Evolutionary conservation across 768 basidiomycete species (phyloP), one percentile per base, ranked within the genome.

Genomic region (Mycena leptocephala): DNA sequence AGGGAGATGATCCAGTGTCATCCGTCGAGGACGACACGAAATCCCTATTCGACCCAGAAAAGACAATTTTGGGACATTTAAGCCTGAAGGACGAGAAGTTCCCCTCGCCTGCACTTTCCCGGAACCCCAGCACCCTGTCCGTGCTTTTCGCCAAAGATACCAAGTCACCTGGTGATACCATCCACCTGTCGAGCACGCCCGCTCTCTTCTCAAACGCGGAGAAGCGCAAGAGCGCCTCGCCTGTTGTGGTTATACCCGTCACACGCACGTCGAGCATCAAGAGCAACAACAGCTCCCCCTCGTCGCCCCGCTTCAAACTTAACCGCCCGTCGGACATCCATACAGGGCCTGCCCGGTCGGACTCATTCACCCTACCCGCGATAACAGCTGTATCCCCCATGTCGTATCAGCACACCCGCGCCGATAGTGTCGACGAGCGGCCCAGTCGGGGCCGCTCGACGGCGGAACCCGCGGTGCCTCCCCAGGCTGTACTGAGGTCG

Each of bases 171-270:
- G 61, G 6, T 11, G 66, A 68, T 20, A 78, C 77, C 22, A 72
- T 78, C 77, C 58, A 78, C 14, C 11, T 78, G 32, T 78, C 77
- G 61, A 75, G 77, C 55, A 68, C 73, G 2, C 70, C 77, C 5
- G 65, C 30, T 2, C 32, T 63, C 33, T 72, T 68, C 69, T 58
- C 58, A 18, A 41, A 28, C 30, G 46, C 51, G n/a, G 26, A 18
- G 48, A 69, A 68, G 46, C 22, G 30, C 18, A 9, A 33, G 10
- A 33, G 46, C 20, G n/a, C 30, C 18, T 33, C 70, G 46, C 74
- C 69, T 37, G 32, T 67, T 3, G 41, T 70, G 8, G 70, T 69
- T 20, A 26, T 69, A 28, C 76, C 76, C 10, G 64, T 72, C n/a
- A 14, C 8, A 13, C 70, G 67, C 24, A 70, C n/a, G 20, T 26